Evolutionary conservation across 2,329 filamentous ascomycete species (phyloP).

Genomic region (Xylariaceae sp.): DNA sequence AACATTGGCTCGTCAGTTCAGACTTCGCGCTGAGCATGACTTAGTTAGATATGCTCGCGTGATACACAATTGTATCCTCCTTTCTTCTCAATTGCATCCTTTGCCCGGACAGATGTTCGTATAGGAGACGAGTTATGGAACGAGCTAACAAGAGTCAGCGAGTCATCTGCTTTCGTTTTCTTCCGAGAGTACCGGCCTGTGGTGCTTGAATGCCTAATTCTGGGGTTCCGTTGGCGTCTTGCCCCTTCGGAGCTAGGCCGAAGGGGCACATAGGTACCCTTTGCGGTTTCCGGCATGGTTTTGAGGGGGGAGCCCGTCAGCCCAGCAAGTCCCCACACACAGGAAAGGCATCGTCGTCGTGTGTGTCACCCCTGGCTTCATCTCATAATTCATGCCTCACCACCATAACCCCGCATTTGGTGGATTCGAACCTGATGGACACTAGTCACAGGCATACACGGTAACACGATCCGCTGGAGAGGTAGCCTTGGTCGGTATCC

Average conservation of each 20-base stretch:
- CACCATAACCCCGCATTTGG: slow-evolving; percentile 23
- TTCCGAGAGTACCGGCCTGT: background rate
- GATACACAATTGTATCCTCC: slow-evolving; percentile 5
- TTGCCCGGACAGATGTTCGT: background rate
- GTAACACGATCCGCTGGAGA: slow-evolving; percentile 9
- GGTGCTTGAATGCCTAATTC: slow-evolving; percentile 6
- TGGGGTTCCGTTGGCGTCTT: slow-evolving; percentile 14
- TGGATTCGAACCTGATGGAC: slow-evolving; percentile 7
- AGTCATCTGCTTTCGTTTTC: slow-evolving; percentile 10
- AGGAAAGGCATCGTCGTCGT: slow-evolving; percentile 9
- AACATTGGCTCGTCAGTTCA: slow-evolving; percentile 6
- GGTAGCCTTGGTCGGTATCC: slow-evolving; percentile 4
- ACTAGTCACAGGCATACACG: background rate
- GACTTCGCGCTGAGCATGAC: slow-evolving; percentile 13
- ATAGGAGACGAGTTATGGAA: no score
- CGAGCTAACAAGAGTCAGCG: slow-evolving; percentile 5
- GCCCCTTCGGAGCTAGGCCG: slow-evolving; percentile 10
- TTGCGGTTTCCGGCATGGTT: slow-evolving; percentile 4
- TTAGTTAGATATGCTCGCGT: slow-evolving; percentile 4
- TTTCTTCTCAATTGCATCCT: slow-evolving; percentile 5
- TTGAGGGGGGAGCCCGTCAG: slow-evolving; percentile 17
- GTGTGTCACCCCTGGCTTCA: slow-evolving; percentile 4
- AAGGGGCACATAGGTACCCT: slow-evolving; percentile 3
- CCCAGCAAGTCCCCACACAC: background rate
- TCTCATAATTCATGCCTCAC: slow-evolving; percentile 6